Evolutionary conservation across 176 grass and related monocot genomes (phyloP).

Genomic region (Oryza glaberrima): DNA sequence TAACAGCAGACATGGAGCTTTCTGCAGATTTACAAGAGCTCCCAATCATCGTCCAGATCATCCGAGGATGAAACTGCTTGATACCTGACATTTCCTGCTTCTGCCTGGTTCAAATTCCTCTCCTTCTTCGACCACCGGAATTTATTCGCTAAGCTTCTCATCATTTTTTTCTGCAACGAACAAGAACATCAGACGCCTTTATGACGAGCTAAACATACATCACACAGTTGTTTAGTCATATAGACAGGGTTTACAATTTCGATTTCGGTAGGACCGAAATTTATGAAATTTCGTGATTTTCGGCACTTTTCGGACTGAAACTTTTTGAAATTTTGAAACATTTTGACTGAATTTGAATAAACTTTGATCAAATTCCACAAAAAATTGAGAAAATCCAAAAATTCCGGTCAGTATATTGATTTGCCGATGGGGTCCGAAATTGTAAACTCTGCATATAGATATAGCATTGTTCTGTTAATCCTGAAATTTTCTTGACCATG

Average conservation of each 20-base stretch:
- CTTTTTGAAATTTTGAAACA: too few relatives aligned
- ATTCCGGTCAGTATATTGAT: too few relatives aligned
- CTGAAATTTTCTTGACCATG: not conserved
- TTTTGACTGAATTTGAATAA: too few relatives aligned
- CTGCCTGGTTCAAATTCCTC: not conserved
- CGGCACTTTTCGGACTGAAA: too few relatives aligned
- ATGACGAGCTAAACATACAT: not conserved
- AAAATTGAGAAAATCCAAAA: too few relatives aligned
- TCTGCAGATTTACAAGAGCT: conserved; percentile 39
- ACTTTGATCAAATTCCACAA: too few relatives aligned
- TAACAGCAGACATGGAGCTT: not conserved
- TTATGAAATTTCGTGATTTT: too few relatives aligned
- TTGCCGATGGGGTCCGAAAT: too few relatives aligned
- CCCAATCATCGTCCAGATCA: conserved; percentile 47
- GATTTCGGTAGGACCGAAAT: too few relatives aligned
- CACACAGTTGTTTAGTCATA: not conserved
- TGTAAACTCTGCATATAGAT: not conserved
- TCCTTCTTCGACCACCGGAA: conserved; percentile 43
- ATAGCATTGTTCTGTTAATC: not conserved
- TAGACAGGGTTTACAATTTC: not conserved
- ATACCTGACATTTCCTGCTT: not conserved
- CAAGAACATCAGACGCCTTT: conserved; percentile 25
- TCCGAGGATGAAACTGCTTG: conserved; percentile 14
- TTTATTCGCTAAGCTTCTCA: conserved; percentile 40
- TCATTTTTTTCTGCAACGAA: conserved; percentile 40